Evolutionary conservation across 2,329 filamentous ascomycete species (phyloP).

Genomic region (Xylaria sp.): DNA sequence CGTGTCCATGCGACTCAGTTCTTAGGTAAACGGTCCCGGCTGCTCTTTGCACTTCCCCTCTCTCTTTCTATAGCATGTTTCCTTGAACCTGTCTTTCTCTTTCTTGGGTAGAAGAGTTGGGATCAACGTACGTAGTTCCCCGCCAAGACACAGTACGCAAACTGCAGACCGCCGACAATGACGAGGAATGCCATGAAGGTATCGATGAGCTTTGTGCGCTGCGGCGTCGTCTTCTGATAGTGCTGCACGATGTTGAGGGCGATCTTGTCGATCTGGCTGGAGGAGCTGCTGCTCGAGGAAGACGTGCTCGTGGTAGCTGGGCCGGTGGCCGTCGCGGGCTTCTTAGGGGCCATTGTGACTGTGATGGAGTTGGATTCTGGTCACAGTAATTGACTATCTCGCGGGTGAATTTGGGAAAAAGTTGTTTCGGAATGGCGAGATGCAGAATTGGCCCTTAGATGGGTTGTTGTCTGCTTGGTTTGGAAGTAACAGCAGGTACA

Average conservation of each 20-base stretch:
- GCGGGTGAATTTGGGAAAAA: conserved; percentile 20
- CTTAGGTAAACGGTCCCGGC: background rate
- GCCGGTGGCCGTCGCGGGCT: conserved; percentile 50
- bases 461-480: conserved; percentile 1
- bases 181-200: conserved; percentile 90
- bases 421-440: conserved; percentile 21
- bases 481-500: conserved; percentile 4
- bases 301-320: conserved; percentile 39
- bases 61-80: background rate
- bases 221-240: conserved; percentile 83
- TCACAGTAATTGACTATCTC: conserved; percentile 13
- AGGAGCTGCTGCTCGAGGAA: conserved; percentile 40
- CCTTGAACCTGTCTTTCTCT: background rate
- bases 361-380: conserved; percentile 9
- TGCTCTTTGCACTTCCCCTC: background rate
- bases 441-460: conserved; percentile 28
- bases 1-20: background rate
- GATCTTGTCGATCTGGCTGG: conserved; percentile 64
- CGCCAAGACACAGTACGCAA: conserved; percentile 88
- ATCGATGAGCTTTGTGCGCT: conserved; percentile 92
- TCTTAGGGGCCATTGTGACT: conserved; percentile 63
- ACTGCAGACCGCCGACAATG: conserved; percentile 87
- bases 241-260: conserved; percentile 76
- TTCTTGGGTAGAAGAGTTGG: background rate
- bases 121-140: conserved; percentile 86